A percentile compares a stretch with the other conserved stretches of the same genome.
Evolutionary conservation across 2,329 filamentous ascomycete species (phyloP).

Genomic region (Fusarium incarnatum): DNA sequence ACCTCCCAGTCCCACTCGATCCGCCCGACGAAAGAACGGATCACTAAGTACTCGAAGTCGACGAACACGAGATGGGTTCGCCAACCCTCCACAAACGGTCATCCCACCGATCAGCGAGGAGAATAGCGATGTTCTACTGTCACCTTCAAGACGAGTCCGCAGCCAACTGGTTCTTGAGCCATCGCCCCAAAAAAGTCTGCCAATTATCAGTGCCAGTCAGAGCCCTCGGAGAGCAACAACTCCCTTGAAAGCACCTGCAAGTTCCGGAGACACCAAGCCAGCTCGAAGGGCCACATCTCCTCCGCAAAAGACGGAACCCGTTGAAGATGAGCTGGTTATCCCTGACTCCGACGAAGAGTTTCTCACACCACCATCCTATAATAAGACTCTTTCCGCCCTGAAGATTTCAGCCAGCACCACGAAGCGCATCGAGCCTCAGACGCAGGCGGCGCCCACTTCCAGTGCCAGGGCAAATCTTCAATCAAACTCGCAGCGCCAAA

Average conservation of each 20-base stretch:
- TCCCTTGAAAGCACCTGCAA: conserved; percentile 17
- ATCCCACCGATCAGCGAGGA: conserved; percentile 36
- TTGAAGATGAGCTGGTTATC: conserved; percentile 56
- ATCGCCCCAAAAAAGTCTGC: conserved; percentile 14
- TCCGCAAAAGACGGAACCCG: neutral
- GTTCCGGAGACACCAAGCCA: conserved; percentile 6
- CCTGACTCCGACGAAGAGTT: conserved; percentile 70
- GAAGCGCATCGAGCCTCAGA: neutral
- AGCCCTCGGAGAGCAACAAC: conserved; percentile 17
- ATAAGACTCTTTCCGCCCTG: conserved; percentile 27
- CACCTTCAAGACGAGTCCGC: conserved; percentile 44
- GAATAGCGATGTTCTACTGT: conserved; percentile 39
- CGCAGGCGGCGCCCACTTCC: neutral
- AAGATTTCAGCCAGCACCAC: conserved; percentile 7
- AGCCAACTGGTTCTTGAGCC: conserved; percentile 24
- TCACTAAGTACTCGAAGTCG: conserved; percentile 35
- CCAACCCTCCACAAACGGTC: neutral
- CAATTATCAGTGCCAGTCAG: conserved; percentile 3
- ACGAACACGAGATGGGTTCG: conserved; percentile 29
- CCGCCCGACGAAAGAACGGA: conserved; percentile 36
- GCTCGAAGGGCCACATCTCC: neutral
- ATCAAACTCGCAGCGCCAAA: conserved; percentile 25
- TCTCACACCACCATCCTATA: conserved; percentile 51
- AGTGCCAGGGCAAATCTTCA: conserved; percentile 2
- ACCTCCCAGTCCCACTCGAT: conserved; percentile 51